phyloP scores from a whole-genome alignment of 2,329 filamentous ascomycete genomes.

The Claviceps humidiphila region DNA sequence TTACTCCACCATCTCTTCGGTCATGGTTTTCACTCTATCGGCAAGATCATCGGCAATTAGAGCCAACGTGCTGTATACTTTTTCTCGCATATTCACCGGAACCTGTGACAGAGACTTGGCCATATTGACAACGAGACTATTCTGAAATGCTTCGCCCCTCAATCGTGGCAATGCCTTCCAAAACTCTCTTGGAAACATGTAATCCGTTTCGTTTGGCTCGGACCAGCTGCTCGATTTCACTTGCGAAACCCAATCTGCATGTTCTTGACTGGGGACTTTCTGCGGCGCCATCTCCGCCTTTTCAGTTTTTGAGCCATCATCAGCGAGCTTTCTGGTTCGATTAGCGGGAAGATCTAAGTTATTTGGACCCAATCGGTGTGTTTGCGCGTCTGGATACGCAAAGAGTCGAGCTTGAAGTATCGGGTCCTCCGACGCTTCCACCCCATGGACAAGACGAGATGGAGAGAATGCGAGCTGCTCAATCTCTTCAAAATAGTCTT shows the following conservation, averaged over 20 bases:
- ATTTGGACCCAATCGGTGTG: conserved; percentile 36
- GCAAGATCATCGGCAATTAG: not conserved
- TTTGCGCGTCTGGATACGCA: conserved; percentile 48
- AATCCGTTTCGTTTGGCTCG: not conserved
- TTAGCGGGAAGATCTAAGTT: not conserved
- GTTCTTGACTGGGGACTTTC: not conserved
- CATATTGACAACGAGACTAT: not conserved
- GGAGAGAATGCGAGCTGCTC: conserved; percentile 57
- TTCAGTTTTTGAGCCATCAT: not conserved
- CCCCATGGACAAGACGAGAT: conserved; percentile 48
- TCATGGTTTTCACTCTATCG: not conserved
- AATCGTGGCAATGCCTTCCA: not conserved
- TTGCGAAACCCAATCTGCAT: not conserved
- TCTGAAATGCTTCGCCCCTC: conserved; percentile 1
- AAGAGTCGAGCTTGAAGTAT: conserved; percentile 48
- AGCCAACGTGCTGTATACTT: not conserved
- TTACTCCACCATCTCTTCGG: not conserved
- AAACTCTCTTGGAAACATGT: not conserved
- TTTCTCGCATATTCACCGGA: not conserved
- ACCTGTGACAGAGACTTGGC: not conserved
- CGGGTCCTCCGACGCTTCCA: conserved; percentile 48
- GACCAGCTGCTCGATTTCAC: not conserved
- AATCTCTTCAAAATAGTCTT: conserved; percentile 58
- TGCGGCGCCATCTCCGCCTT: not conserved
- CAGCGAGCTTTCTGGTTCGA: not conserved